Base-by-base conservation (phyloP, 345 rosid species). In the Citrus reticulata region DNA sequence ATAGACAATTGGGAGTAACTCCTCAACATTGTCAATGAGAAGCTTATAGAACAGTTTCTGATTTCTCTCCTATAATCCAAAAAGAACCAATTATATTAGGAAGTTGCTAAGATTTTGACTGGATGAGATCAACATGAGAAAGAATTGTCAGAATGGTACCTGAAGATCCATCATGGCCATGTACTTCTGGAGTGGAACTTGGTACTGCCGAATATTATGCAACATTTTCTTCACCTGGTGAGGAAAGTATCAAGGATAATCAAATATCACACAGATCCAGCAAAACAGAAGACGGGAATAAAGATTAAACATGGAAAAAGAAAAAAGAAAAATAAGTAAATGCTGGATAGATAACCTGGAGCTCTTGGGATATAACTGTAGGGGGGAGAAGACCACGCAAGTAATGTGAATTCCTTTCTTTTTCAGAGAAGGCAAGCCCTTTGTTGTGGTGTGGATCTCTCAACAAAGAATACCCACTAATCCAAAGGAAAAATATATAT, bases 161-260 rank as follows among this genome's bases (percentile, higher is more conserved):
- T 92, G 97, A 85, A 95, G 93, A 86, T 95, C 99, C 97, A 92
- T 93, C 99, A 93, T 92, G 76, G 92, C 92, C 98, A 93, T 89
- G 86, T 92, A 95, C 87, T 84, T 95, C 87, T 95, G 98, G 72
- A 95, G 78, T 13, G 99, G 98, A 79, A 95, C 88, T 87, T 92
- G 93, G 84, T 95, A 95, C 72, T 92, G 90, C 58, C 97, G 95
- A 78, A 95, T 87, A 68, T 82, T 93, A 66, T 87, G 94, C 95
- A 95, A 89, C 87, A 95, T 75, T 82, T 95, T 95, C 86, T 92
- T 92, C 80, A 92, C 96, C 98, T 95, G 89, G 30, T 0, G 64
- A 82, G 54, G 27, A 49, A 25, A 37, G 42, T 7, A 2, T 7
- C 68, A 49, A 55, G 58, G 72, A 73, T 72, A 25, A 32, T 72